Evolutionary conservation across 139 green algal genomes (phyloP).

Genomic region (Monoraphidium neglectum): DNA sequence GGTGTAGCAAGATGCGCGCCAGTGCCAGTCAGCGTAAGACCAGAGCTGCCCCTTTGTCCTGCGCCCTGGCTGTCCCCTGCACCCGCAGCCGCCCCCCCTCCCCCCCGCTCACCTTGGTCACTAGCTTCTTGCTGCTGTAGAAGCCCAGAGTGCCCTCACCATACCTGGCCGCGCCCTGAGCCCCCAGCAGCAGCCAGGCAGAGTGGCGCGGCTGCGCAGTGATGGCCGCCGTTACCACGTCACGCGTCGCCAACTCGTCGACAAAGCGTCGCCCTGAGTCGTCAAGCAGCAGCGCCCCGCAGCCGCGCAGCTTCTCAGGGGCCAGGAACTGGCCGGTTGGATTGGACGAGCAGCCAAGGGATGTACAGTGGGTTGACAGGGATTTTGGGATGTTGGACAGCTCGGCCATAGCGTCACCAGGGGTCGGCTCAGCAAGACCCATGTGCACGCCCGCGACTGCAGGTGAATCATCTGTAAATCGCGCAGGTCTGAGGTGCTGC

Average conservation of each 20-base stretch:
- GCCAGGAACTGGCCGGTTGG: slow-evolving; percentile 58
- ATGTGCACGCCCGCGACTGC: too few relatives aligned
- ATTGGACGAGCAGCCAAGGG: neutral
- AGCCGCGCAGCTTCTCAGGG: slow-evolving; percentile 76
- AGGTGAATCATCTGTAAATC: too few relatives aligned
- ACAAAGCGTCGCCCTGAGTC: slow-evolving; percentile 63
- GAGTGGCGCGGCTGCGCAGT: slow-evolving; percentile 19
- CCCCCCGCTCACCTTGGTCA: slow-evolving; percentile 44
- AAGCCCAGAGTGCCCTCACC: slow-evolving; percentile 60
- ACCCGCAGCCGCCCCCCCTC: too few relatives aligned
- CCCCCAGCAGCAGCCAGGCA: slow-evolving; percentile 51
- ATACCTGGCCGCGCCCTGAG: slow-evolving; percentile 38
- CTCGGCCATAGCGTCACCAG: too few relatives aligned
- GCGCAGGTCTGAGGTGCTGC: too few relatives aligned
- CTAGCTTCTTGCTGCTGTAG: slow-evolving; percentile 61
- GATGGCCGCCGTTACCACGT: slow-evolving; percentile 57
- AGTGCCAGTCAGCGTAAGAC: too few relatives aligned
- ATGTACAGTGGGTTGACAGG: neutral
- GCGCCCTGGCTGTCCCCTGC: too few relatives aligned
- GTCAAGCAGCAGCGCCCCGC: slow-evolving; percentile 65
- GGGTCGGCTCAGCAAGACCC: too few relatives aligned
- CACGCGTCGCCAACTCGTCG: slow-evolving; percentile 72
- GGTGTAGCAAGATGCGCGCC: too few relatives aligned
- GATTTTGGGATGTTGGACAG: too few relatives aligned
- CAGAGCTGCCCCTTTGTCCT: neutral